These are phyloP conservation scores for Alternaria dauci DNA, from an alignment of 2,329 filamentous ascomycete genomes.

Conservation along the genomic window DNA sequence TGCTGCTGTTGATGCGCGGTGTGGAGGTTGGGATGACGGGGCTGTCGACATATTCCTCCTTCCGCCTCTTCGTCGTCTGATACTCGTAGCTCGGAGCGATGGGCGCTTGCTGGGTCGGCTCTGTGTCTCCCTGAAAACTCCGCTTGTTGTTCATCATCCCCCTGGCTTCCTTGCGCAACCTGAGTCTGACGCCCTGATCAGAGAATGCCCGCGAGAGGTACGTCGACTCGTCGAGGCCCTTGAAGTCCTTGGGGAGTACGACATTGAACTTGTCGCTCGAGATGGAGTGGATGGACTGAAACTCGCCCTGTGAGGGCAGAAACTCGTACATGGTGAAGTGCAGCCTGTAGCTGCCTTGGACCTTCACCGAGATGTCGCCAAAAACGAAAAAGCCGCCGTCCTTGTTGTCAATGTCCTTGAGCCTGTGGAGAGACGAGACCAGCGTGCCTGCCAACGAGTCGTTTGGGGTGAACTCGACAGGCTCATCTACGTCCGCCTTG, in stretches of 20 bases:
- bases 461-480: constrained; percentile 49
- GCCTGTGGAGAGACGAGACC: constrained; percentile 80
- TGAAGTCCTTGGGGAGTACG: constrained; percentile 71
- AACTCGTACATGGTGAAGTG: constrained; percentile 76
- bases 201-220: constrained; percentile 82
- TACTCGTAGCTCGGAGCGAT: not conserved
- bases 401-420: constrained; percentile 79
- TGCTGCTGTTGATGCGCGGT: not conserved
- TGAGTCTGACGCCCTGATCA: constrained; percentile 84
- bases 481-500: constrained; percentile 57
- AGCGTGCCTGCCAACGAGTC: constrained; percentile 72
- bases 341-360: constrained; percentile 75
- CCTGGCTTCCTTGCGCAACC: constrained; percentile 83
- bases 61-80: not conserved
- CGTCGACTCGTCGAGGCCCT: constrained; percentile 82
- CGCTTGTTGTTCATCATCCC: constrained; percentile 42
- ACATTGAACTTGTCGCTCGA: constrained; percentile 74
- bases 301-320: constrained; percentile 46
- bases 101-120: not conserved
- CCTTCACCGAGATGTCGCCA: constrained; percentile 81
- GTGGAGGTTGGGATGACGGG: not conserved
- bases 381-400: constrained; percentile 93
- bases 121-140: constrained; percentile 24
- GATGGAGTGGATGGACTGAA: constrained; percentile 60
- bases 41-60: not conserved